Conservation (phyloP, 2,329 filamentous ascomycete species). For the Pochonia chlamydosporia region DNA sequence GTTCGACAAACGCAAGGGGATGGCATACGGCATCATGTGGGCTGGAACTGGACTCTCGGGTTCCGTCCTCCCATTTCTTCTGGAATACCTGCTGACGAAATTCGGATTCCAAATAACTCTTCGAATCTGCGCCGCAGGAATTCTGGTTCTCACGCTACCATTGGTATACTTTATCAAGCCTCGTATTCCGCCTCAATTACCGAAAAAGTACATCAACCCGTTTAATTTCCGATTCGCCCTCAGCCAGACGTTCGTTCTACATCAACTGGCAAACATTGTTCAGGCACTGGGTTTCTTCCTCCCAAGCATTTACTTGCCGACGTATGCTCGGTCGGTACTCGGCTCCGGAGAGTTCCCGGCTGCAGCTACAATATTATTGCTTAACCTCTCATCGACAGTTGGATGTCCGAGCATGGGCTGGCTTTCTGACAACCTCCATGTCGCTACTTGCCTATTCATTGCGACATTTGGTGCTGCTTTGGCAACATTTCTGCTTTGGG, state of each 20-base stretch:
- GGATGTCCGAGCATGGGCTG: constrained; percentile 49
- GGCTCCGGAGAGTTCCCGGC: constrained; percentile 37
- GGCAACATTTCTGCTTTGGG: constrained; percentile 54
- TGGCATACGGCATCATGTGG: constrained; percentile 53
- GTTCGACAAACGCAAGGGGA: constrained; percentile 44
- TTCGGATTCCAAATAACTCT: constrained; percentile 39
- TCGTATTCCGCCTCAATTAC: constrained; percentile 33
- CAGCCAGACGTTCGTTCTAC: constrained; percentile 46
- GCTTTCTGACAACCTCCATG: constrained; percentile 43
- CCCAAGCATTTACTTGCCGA: constrained; percentile 53
- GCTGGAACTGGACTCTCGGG: constrained; percentile 41
- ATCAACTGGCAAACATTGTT: constrained; percentile 47
- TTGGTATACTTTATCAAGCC: constrained; percentile 47
- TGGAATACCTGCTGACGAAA: constrained; percentile 38
- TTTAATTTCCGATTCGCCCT: constrained; percentile 40
- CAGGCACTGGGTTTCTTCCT: constrained; percentile 54
- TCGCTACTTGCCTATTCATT: constrained; percentile 43
- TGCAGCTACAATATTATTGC: constrained; percentile 45
- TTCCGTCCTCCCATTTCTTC: constrained; percentile 36
- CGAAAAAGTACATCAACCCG: constrained; percentile 20
- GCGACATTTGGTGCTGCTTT: constrained; percentile 47
- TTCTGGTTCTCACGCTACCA: constrained; percentile 42
- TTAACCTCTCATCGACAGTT: constrained; percentile 50
- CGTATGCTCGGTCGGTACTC: constrained; percentile 42
- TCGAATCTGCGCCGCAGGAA: constrained; percentile 39